Percentiles rank a stretch among this genome's conserved stretches.
phyloP scores from a whole-genome alignment of 1,284 basidiomycete species.

The Trichosporon faecale region DNA sequence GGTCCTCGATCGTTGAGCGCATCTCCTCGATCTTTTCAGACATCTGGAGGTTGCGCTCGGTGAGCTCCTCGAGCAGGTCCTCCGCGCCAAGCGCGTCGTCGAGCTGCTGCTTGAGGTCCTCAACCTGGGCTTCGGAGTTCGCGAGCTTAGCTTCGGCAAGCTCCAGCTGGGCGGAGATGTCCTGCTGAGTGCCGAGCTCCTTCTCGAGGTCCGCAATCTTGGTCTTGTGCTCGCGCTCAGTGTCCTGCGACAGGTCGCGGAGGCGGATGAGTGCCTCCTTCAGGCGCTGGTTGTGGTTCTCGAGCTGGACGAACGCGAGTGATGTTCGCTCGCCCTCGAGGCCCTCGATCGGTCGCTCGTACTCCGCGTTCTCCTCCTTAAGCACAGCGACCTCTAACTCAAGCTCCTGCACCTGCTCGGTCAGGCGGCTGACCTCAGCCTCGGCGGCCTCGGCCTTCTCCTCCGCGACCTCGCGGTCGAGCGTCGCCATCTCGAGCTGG shows the following conservation, averaged over 20 bases:
- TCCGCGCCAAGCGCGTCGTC: conserved; percentile 94
- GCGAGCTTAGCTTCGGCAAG: conserved; percentile 71
- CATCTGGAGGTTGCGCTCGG: conserved; percentile 86
- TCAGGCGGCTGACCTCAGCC: conserved; percentile 69
- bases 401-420: conserved; percentile 72
- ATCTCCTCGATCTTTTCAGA: conserved; percentile 95
- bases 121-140: conserved; percentile 83
- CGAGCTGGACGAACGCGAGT: conserved; percentile 82
- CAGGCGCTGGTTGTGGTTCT: conserved; percentile 92
- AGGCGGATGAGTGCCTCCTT: conserved; percentile 90
- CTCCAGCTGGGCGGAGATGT: conserved; percentile 63
- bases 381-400: conserved; percentile 81
- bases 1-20: conserved; percentile 89
- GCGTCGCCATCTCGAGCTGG: conserved; percentile 87
- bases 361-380: conserved; percentile 58
- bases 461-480: conserved; percentile 97
- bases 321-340: conserved; percentile 60
- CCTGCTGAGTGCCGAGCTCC: conserved; percentile 61
- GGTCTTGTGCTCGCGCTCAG: conserved; percentile 76
- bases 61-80: conserved; percentile 92
- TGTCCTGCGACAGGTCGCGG: conserved; percentile 82
- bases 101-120: conserved; percentile 89
- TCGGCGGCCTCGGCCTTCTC: conserved; percentile 82
- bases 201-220: conserved; percentile 85
- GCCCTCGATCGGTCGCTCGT: conserved; percentile 53